Evolutionary conservation across 2,329 filamentous ascomycete species (phyloP).

Genomic region (Bimuria novae-zelandiae): DNA sequence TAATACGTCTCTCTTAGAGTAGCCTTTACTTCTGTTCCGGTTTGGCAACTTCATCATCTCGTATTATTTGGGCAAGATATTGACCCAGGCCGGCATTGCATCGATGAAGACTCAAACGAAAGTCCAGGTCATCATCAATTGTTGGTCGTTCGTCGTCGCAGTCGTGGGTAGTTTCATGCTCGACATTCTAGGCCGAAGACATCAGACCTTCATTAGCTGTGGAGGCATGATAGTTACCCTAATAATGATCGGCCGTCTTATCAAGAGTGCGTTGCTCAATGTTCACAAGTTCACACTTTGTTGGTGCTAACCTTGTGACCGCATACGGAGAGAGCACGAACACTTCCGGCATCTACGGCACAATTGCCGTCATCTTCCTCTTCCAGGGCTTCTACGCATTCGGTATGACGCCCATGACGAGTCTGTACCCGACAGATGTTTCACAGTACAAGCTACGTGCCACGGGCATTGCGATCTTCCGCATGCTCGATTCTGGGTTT

Average conservation of each 20-base stretch:
- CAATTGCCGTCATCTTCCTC: conserved; percentile 7
- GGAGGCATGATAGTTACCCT: conserved; percentile 47
- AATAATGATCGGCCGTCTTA: conserved; percentile 57
- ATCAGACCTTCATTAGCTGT: conserved; percentile 33
- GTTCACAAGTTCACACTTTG: background rate
- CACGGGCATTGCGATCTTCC: background rate
- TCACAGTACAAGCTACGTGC: background rate
- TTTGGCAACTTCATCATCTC: conserved; percentile 1
- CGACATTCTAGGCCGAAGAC: conserved; percentile 34
- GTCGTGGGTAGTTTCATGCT: conserved; percentile 40
- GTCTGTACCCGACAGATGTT: conserved; percentile 8
- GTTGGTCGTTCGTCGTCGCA: conserved; percentile 43
- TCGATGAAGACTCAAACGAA: background rate
- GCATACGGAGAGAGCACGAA: conserved; percentile 42
- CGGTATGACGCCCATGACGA: conserved; percentile 8
- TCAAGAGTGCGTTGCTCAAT: conserved; percentile 46
- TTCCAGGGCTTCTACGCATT: conserved; percentile 8
- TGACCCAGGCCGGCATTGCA: background rate
- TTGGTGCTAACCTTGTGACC: conserved; percentile 7
- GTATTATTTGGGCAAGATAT: background rate
- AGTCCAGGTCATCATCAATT: conserved; percentile 38
- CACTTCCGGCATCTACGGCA: conserved; percentile 44
- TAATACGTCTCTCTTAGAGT: too few species aligned
- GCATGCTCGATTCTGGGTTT: too few species aligned
- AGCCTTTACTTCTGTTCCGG: too few species aligned